Evolutionary conservation across 1,284 basidiomycete species (phyloP), one percentile per base, ranked within the genome.

Genomic region (Sutorius eximius): DNA sequence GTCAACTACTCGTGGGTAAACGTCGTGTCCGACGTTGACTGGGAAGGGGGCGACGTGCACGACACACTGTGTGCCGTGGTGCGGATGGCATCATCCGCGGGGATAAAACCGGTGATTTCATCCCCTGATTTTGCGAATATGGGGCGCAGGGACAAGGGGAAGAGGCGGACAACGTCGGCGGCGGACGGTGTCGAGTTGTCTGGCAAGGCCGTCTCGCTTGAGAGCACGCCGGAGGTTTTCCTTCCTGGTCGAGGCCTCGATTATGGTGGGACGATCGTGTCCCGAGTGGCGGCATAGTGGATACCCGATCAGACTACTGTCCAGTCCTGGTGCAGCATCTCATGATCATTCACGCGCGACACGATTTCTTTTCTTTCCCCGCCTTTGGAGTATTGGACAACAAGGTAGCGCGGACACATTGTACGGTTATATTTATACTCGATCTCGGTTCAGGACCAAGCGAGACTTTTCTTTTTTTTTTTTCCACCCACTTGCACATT

Each of bases 1-100:
- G 82, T 88, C 29, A 83, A 82, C 32, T 91, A 91, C 69, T 80
- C 84, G 20, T 91, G 88, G 87, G 81, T 91, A 18, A 85, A 81
- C 63, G 73, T 83, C 42, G 81, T 81, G 27, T 85, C 86, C 49
- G 89, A 91, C 65, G 81, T 91, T 33, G 89, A 91, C 68, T 86
- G 82, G 77, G 86, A 90, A 62, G 89, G 89, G n/a, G 78, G 82
- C 56, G 85, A 89, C 67, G 77, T 91, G 41, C 73, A 82, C 11
- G 85, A 88, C 59, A 81, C 81, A 48, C 68, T 91, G 29, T 79
- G 73, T n/a, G 79, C 76, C 11, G 77, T 88, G 27, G 59, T 87
- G 51, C 74, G 73, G 41, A 75, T 85, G 65, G 81, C 77, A 20
- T 55, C 76, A 45, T 73, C 77, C 49, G 73, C 75, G 38, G 73